phyloP scores from a whole-genome alignment of 257 asterid species.

The Penstemon barbatus region DNA sequence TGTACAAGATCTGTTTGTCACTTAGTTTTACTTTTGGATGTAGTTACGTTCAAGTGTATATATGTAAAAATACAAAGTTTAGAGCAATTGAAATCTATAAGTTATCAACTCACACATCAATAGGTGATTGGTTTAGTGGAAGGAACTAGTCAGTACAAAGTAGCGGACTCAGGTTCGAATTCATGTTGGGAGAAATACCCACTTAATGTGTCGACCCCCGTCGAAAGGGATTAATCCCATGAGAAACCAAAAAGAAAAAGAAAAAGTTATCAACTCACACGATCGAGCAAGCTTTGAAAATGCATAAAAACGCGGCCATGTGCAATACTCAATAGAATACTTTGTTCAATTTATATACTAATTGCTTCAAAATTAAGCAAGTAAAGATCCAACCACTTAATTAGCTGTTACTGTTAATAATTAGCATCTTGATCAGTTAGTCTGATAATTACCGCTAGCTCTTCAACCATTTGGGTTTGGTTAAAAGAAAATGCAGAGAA shows the following conservation, averaged over 20 bases:
- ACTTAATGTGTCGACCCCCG: too few relatives aligned
- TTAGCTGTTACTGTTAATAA: neutral
- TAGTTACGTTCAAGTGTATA: neutral
- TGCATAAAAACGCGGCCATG: neutral
- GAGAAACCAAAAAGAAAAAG: too few relatives aligned
- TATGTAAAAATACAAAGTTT: conserved; percentile 1
- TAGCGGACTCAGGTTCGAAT: too few relatives aligned
- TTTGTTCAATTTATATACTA: conserved; percentile 9
- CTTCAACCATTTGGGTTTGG: neutral
- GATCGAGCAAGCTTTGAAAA: conserved; percentile 15
- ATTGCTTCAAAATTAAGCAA: neutral
- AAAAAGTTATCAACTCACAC: neutral
- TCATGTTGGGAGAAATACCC: too few relatives aligned
- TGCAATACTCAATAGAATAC: conserved; percentile 3
- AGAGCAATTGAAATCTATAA: conserved; percentile 1
- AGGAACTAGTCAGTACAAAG: too few relatives aligned
- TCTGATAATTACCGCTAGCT: neutral
- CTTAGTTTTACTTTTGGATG: conserved; percentile 7
- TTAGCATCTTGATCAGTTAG: neutral
- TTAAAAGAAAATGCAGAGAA: neutral
- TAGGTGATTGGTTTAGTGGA: too few relatives aligned
- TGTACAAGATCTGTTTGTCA: conserved; percentile 4
- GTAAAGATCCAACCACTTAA: neutral
- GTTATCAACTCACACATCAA: neutral
- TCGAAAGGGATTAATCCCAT: too few relatives aligned